Conservation (phyloP, 192 early-diverging fungal species). For the Coemansia sp. region DNA sequence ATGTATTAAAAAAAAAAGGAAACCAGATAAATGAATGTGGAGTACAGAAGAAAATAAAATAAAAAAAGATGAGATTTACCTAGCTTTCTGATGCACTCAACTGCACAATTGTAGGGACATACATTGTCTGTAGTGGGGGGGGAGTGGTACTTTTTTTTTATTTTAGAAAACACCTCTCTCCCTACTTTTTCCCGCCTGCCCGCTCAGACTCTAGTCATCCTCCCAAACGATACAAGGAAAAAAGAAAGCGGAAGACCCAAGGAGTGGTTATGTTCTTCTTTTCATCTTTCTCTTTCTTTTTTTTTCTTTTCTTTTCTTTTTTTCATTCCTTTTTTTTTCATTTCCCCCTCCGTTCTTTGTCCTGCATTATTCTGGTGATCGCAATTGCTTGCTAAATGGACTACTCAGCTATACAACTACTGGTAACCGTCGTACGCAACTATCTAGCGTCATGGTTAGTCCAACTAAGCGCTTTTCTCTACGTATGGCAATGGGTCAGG, state of each 20-base stretch:
- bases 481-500: slow-evolving; percentile 1
- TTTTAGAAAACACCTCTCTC: not conserved
- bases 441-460: not conserved
- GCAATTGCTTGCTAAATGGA: not conserved
- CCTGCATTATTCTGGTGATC: not conserved
- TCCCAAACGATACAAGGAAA: not conserved
- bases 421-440: not conserved
- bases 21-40: not conserved
- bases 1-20: not conserved
- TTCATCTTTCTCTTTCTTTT: not conserved
- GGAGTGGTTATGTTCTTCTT: not conserved
- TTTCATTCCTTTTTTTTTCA: not conserved
- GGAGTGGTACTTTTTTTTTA: not conserved
- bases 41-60: not conserved
- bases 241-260: too few relatives aligned
- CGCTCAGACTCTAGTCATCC: not conserved
- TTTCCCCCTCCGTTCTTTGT: not conserved
- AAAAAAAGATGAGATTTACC: not conserved
- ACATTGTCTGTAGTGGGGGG: not conserved
- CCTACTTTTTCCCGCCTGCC: not conserved
- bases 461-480: not conserved
- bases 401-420: not conserved
- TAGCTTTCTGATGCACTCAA: not conserved
- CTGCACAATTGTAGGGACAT: not conserved
- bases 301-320: not conserved